A percentile compares a stretch with the other conserved stretches of the same genome.
These are phyloP conservation scores for Epicoccum sorghinum DNA, from an alignment of 2,329 filamentous ascomycete genomes.

Conservation along the genomic window DNA sequence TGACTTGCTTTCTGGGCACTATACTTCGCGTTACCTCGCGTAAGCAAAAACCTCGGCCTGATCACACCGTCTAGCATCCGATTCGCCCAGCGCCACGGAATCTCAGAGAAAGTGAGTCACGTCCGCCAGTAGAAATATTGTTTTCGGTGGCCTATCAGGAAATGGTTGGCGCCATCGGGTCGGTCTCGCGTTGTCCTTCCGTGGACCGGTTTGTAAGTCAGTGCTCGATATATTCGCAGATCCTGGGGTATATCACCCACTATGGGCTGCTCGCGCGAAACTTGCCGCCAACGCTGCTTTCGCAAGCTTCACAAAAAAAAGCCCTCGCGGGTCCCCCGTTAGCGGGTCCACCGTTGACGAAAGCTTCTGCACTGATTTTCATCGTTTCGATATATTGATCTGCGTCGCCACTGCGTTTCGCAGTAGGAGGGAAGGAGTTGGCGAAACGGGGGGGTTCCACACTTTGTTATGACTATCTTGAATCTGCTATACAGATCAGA, in stretches of 20 bases:
- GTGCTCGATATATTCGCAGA: slow-evolving; percentile 5
- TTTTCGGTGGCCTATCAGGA: background rate
- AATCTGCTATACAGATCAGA: no score
- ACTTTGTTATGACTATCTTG: no score
- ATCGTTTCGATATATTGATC: slow-evolving; percentile 22
- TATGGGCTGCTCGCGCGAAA: background rate
- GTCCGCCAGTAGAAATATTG: background rate
- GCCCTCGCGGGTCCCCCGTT: background rate
- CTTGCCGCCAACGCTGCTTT: background rate
- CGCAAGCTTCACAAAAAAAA: background rate
- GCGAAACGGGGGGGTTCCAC: no score
- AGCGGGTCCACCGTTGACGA: slow-evolving; percentile 3
- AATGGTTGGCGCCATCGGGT: background rate
- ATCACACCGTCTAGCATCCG: background rate
- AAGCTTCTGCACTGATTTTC: slow-evolving; percentile 9
- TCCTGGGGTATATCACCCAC: slow-evolving; percentile 11
- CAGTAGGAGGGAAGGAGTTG: no score
- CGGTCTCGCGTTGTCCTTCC: background rate
- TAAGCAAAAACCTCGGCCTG: background rate
- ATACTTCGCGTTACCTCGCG: slow-evolving; percentile 3
- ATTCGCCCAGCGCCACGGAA: background rate
- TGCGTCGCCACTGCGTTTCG: background rate
- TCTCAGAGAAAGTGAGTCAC: background rate
- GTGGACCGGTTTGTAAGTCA: background rate
- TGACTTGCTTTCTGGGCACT: background rate